Evolutionary conservation across 768 basidiomycete species (phyloP).

Genomic region (Rhodosporidiobolus odoratus): DNA sequence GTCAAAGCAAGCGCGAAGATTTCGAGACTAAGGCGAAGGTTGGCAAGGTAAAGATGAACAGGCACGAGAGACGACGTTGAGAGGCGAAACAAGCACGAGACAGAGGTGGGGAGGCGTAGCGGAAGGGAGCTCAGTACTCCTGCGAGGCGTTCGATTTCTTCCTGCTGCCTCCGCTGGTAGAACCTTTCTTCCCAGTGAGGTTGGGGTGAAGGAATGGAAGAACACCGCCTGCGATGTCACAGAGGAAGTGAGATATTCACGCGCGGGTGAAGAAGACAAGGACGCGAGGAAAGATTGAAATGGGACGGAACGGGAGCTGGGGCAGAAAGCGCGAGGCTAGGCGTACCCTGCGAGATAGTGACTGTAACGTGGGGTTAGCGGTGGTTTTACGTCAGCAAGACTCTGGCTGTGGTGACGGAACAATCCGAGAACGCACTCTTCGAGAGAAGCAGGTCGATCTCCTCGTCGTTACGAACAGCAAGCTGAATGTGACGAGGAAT

Average conservation of each 20-base stretch:
- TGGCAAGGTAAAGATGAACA: too few relatives aligned
- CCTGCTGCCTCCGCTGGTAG: neutral
- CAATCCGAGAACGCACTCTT: neutral
- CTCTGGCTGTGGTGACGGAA: too few relatives aligned
- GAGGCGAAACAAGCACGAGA: too few relatives aligned
- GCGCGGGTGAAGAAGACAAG: too few relatives aligned
- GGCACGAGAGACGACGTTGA: too few relatives aligned
- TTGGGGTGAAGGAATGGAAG: neutral
- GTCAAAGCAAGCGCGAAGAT: too few relatives aligned
- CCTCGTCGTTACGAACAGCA: slow-evolving; percentile 86
- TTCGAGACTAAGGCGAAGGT: too few relatives aligned
- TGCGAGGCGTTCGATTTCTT: neutral
- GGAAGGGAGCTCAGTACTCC: neutral
- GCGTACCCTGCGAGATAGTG: slow-evolving; percentile 72
- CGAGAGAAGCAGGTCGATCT: slow-evolving; percentile 45
- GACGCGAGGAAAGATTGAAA: too few relatives aligned
- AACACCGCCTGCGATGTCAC: slow-evolving; percentile 10
- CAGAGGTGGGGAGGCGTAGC: too few relatives aligned
- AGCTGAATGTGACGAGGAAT: slow-evolving; percentile 70
- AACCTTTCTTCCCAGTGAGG: neutral
- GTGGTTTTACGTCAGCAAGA: too few relatives aligned
- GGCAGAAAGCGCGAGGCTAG: neutral
- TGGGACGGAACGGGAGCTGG: neutral
- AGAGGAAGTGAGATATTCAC: too few relatives aligned
- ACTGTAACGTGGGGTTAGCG: slow-evolving; percentile 45